Base-by-base conservation (phyloP, 2,329 filamentous ascomycete genomes). In the Fusarium sp. region DNA sequence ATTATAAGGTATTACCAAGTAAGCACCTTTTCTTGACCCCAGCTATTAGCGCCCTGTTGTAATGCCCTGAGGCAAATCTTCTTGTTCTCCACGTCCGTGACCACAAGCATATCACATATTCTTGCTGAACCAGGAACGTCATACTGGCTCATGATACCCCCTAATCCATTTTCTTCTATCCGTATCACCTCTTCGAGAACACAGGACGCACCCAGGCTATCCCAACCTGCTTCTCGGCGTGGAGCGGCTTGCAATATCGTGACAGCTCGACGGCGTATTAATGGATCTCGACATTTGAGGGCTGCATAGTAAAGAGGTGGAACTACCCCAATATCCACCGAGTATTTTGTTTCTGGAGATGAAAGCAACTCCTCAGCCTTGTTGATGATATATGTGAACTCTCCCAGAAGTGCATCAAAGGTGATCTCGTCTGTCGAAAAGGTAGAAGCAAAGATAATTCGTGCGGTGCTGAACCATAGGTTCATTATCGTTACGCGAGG, bases 141-240 rank as follows among this genome's bases (percentile, higher is more conserved):
- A 8, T 15, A 39, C n/a, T 39, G 38, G 17, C n/a, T 39, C 38
- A 39, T 11, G 10, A 11, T 11, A 17, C 6, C 10, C 38, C n/a
- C 38, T 6, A 39, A 39, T 13, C 38, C 38, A 11, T n/a, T 17
- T 8, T 19, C 38, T 9, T 39, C n/a, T 19, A 39, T 11, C 9
- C 38, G 10, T 7, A 19, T 39, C 38, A 39, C 17, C 21, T 39
- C 38, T 39, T 39, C 10, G n/a, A 22, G 7, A 43, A 43, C 14
- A 15, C 14, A 13, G 14, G 40, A 43, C 8, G 22, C 14, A 13
- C 40, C 38, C n/a, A 39, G 5, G 40, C 68, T 67, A 14, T 69
- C 62, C 62, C 68, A 71, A 6, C 69, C 66, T 3, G 62, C 62
- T 31, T 71, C 62, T 39, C 65, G 55, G 7, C 62, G 51, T 17